Percentiles rank a stretch among this genome's conserved stretches.
Conservation (phyloP, 768 basidiomycete genomes). For the Cystobasidium ongulense region DNA sequence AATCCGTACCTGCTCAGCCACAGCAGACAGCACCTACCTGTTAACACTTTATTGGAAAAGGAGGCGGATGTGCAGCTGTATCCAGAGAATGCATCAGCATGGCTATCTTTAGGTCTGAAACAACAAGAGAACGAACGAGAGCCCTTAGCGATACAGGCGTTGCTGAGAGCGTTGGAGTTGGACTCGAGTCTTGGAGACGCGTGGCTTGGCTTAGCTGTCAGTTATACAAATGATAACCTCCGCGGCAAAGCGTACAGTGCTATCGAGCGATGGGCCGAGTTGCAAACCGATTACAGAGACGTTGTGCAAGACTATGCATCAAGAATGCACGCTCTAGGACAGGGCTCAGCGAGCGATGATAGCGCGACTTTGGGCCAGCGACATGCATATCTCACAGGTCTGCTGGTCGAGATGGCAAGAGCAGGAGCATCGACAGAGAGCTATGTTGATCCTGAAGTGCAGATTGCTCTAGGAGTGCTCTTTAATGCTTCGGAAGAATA, state of each 20-base stretch:
- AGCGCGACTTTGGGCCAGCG: slow-evolving; percentile 31
- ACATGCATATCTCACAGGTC: slow-evolving; percentile 55
- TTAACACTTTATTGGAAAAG: slow-evolving; percentile 67
- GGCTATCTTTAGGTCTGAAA: slow-evolving; percentile 89
- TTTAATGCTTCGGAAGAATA: slow-evolving; percentile 92
- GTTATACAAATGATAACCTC: slow-evolving; percentile 80
- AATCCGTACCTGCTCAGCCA: slow-evolving; percentile 31
- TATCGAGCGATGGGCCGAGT: slow-evolving; percentile 74
- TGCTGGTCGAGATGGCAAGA: slow-evolving; percentile 72
- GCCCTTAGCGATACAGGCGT: slow-evolving; percentile 73
- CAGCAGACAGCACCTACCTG: slow-evolving; percentile 31
- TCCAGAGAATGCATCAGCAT: slow-evolving; percentile 61
- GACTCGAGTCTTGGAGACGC: slow-evolving; percentile 61
- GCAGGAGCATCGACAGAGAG: slow-evolving; percentile 45
- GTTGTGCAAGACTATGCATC: slow-evolving; percentile 47
- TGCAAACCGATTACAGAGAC: slow-evolving; percentile 51
- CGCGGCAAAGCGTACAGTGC: slow-evolving; percentile 65
- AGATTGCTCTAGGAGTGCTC: slow-evolving; percentile 85
- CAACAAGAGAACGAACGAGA: slow-evolving; percentile 98
- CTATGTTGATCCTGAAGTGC: slow-evolving; percentile 82
- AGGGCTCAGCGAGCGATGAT: not conserved
- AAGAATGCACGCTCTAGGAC: slow-evolving; percentile 27
- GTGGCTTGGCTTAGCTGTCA: slow-evolving; percentile 84
- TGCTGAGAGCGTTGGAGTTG: slow-evolving; percentile 69
- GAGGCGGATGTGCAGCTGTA: slow-evolving; percentile 82